Conservation (phyloP, 1,284 basidiomycete species). For the Malassezia slooffiae region DNA sequence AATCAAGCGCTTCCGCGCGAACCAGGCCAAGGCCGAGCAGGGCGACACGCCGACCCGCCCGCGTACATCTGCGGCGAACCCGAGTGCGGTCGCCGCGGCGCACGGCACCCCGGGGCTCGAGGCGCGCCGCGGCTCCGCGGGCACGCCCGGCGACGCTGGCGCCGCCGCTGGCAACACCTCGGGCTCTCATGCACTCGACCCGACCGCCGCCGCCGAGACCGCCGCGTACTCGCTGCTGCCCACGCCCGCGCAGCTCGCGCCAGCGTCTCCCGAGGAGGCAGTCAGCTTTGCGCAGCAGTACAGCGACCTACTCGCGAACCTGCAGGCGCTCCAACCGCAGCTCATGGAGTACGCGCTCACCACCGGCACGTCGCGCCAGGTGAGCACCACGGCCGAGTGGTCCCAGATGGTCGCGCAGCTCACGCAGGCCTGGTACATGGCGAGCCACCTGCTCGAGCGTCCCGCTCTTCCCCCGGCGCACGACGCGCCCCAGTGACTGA, state of each 20-base stretch:
- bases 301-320: slow-evolving; percentile 13
- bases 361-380: slow-evolving; percentile 7
- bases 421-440: slow-evolving; percentile 16
- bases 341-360: slow-evolving; percentile 16
- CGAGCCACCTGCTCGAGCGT: slow-evolving; percentile 9
- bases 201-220: slow-evolving; percentile 3
- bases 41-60: too few relatives aligned
- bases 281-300: slow-evolving; percentile 18
- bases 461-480: slow-evolving; percentile 1
- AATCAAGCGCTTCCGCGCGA: slow-evolving; percentile 10
- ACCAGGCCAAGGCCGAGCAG: too few relatives aligned
- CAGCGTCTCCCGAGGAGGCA: slow-evolving; percentile 14
- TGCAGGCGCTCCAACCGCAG: slow-evolving; percentile 14
- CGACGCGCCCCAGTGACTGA: too few relatives aligned
- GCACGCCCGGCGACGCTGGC: too few relatives aligned
- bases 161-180: too few relatives aligned
- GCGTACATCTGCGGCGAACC: too few relatives aligned
- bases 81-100: too few relatives aligned
- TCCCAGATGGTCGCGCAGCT: slow-evolving; percentile 14
- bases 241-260: slow-evolving; percentile 1
- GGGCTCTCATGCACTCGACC: slow-evolving; percentile 2
- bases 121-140: too few relatives aligned
- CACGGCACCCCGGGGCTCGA: too few relatives aligned
- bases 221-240: slow-evolving; percentile 10
- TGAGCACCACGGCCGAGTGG: slow-evolving; percentile 13